These are phyloP conservation scores for Saccharomyces uvarum DNA, from an alignment of 1,139 yeast species.

Conservation along the genomic window DNA sequence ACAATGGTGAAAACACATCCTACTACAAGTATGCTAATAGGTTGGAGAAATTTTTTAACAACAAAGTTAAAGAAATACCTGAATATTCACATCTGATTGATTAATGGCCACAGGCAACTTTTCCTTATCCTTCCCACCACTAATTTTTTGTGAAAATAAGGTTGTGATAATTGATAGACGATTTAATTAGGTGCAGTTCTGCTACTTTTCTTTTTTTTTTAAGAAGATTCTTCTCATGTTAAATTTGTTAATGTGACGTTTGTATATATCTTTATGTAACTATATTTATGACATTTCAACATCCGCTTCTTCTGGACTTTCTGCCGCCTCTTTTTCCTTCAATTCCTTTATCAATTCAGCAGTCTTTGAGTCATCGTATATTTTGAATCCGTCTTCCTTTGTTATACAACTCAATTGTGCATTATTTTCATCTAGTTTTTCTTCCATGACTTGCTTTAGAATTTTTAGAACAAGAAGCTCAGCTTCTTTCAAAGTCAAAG, in stretches of 20 bases:
- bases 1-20: slow-evolving; percentile 84
- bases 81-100: slow-evolving; percentile 37
- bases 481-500: slow-evolving; percentile 89
- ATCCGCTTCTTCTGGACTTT: slow-evolving; percentile 30
- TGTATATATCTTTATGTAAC: slow-evolving; percentile 7
- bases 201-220: not conserved
- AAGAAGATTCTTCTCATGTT: not conserved
- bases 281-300: slow-evolving; percentile 26
- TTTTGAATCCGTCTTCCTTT: slow-evolving; percentile 73
- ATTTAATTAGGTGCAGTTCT: not conserved
- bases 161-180: not conserved
- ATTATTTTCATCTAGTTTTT: slow-evolving; percentile 88
- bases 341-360: slow-evolving; percentile 69
- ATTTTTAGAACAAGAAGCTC: slow-evolving; percentile 84
- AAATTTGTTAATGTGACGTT: slow-evolving; percentile 2
- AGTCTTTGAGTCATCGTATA: slow-evolving; percentile 78
- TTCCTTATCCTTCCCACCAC: not conserved
- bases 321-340: slow-evolving; percentile 62
- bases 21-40: slow-evolving; percentile 88
- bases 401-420: slow-evolving; percentile 95
- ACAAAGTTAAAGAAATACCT: slow-evolving; percentile 66
- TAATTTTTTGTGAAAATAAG: not conserved
- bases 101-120: slow-evolving; percentile 7
- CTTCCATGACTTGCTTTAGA: slow-evolving; percentile 98
- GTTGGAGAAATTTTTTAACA: slow-evolving; percentile 77